Percentiles rank a stretch among this genome's conserved stretches.
Evolutionary conservation across 306 rosid species (phyloP).

Genomic region (Boehmeria nivea): DNA sequence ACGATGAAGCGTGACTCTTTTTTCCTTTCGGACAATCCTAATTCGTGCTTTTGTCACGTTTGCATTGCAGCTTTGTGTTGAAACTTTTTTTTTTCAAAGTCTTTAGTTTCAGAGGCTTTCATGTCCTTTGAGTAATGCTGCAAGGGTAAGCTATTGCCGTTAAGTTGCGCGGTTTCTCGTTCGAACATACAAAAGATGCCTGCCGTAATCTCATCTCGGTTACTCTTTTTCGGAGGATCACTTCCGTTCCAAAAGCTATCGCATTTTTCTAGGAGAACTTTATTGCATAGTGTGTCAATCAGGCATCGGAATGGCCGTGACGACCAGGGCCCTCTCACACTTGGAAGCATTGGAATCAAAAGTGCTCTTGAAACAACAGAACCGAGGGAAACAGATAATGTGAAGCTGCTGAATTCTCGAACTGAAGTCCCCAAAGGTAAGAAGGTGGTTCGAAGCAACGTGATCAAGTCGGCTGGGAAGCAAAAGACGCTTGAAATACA

Average conservation of each 20-base stretch:
- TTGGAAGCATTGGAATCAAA: constrained; percentile 43
- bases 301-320: constrained; percentile 30
- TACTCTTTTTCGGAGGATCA: constrained; percentile 60
- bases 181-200: constrained; percentile 44
- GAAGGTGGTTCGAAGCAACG: constrained; percentile 32
- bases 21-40: no score
- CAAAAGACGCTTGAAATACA: constrained; percentile 37
- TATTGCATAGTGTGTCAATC: constrained; percentile 38
- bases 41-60: no score
- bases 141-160: not conserved
- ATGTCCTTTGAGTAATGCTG: not conserved
- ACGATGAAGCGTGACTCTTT: no score
- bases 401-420: constrained; percentile 31
- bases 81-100: no score
- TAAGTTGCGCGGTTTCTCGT: constrained; percentile 1
- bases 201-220: constrained; percentile 44
- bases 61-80: no score
- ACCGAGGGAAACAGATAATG: constrained; percentile 26
- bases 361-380: constrained; percentile 31
- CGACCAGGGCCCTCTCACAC: constrained; percentile 44
- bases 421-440: constrained; percentile 36
- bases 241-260: constrained; percentile 46
- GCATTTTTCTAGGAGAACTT: constrained; percentile 38
- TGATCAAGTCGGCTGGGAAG: constrained; percentile 25
- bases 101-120: no score